Evolutionary conservation across 768 basidiomycete species (phyloP).

Genomic region (Boletus coccyginus): DNA sequence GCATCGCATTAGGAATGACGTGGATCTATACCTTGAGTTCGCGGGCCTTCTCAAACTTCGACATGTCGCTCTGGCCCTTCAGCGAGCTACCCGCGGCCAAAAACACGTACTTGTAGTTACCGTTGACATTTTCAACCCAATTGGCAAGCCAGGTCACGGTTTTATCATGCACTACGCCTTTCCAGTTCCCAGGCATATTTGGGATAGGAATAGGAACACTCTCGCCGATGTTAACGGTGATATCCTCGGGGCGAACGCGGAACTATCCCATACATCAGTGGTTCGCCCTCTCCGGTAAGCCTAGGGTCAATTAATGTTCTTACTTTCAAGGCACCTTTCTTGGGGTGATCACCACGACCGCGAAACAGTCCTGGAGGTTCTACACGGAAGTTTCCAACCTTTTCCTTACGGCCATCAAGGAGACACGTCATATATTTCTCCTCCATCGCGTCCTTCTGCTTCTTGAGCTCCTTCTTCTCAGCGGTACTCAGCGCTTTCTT

Average conservation of each 20-base stretch:
- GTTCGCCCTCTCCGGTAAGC: neutral
- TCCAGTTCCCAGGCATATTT: constrained; percentile 92
- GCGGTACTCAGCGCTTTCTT: constrained; percentile 82
- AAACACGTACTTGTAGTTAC: constrained; percentile 96
- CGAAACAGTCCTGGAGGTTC: constrained; percentile 99
- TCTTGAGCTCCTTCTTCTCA: constrained; percentile 92
- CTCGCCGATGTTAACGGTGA: constrained; percentile 91
- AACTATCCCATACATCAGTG: constrained; percentile 43
- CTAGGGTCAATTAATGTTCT: constrained; percentile 12
- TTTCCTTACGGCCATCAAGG: constrained; percentile 97
- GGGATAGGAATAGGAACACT: constrained; percentile 74
- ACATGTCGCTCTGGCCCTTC: constrained; percentile 97
- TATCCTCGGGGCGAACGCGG: constrained; percentile 91
- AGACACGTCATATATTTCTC: constrained; percentile 80
- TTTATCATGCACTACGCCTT: constrained; percentile 82
- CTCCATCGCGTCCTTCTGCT: constrained; percentile 79
- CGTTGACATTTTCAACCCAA: constrained; percentile 98
- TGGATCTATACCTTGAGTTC: constrained; percentile 73
- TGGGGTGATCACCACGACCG: constrained; percentile 97
- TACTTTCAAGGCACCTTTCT: constrained; percentile 94
- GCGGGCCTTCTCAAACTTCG: constrained; percentile 97
- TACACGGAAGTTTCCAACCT: constrained; percentile 95
- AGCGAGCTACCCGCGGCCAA: constrained; percentile 95
- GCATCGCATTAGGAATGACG: neutral
- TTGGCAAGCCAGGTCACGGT: constrained; percentile 99